Conservation (phyloP, 2,329 filamentous ascomycete genomes). For the Colletotrichum lupini region DNA sequence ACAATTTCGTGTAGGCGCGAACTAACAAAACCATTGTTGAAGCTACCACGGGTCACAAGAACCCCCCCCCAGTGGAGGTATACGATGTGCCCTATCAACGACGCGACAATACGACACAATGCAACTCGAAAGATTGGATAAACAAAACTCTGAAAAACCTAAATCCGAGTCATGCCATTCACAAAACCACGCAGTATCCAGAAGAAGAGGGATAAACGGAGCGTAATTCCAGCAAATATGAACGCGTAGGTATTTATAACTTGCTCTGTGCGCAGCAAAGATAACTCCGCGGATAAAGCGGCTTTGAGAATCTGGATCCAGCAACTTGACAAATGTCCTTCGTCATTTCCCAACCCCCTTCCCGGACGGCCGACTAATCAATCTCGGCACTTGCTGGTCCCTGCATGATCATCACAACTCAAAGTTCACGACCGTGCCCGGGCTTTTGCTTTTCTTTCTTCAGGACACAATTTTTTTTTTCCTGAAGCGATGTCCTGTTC, state of each 20-base stretch:
- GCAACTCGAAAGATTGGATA: too few species aligned
- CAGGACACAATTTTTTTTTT: not conserved
- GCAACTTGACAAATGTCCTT: not conserved
- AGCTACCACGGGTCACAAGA: too few species aligned
- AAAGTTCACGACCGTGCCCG: not conserved
- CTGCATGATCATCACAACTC: not conserved
- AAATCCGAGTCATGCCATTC: not conserved
- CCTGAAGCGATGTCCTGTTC: not conserved
- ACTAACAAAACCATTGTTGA: too few species aligned
- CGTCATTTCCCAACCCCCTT: not conserved
- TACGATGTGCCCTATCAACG: too few species aligned
- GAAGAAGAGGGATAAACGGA: not conserved
- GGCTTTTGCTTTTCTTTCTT: not conserved
- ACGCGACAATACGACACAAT: too few species aligned
- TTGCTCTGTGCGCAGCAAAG: too few species aligned
- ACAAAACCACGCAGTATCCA: not conserved
- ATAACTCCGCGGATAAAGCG: not conserved
- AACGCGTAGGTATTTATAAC: not conserved
- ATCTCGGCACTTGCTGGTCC: not conserved
- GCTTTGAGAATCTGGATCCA: not conserved
- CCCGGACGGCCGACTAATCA: not conserved
- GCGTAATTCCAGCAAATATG: not conserved
- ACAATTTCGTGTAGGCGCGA: too few species aligned
- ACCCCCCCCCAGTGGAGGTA: too few species aligned
- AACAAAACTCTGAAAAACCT: too few species aligned